A percentile compares a stretch with the other conserved stretches of the same genome.
Conservation (phyloP, 1,139 yeast genomes). For the Saccharomyces hybrid region DNA sequence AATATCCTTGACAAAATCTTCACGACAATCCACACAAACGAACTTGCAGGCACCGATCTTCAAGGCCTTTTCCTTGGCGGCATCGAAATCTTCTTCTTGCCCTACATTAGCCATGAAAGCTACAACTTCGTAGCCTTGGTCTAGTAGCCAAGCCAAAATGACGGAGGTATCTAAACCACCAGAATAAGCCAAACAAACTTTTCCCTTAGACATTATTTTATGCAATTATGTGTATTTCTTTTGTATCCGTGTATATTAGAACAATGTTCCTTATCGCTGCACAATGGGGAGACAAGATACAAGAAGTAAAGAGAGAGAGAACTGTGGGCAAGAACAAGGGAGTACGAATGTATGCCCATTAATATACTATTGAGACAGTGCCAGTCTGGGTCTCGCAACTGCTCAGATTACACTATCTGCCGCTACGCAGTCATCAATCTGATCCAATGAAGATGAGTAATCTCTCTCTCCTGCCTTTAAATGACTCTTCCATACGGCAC, state of each 20-base stretch:
- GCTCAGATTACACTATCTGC: not conserved
- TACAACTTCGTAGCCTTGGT: slow-evolving; percentile 94
- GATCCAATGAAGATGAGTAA: slow-evolving; percentile 1
- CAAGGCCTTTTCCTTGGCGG: slow-evolving; percentile 92
- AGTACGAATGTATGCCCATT: not conserved
- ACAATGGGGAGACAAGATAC: not conserved
- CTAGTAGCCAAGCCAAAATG: slow-evolving; percentile 95
- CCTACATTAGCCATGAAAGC: slow-evolving; percentile 98
- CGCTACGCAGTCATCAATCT: not conserved
- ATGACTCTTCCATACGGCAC: not conserved
- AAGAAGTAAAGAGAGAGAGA: not conserved
- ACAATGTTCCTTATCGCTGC: not conserved
- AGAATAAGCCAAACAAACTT: slow-evolving; percentile 97
- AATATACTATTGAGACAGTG: not conserved
- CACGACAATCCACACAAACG: slow-evolving; percentile 89
- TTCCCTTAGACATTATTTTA: slow-evolving; percentile 77
- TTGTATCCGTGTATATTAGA: not conserved
- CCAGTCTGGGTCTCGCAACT: not conserved
- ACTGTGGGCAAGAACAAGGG: not conserved
- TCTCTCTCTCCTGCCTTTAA: slow-evolving; percentile 1
- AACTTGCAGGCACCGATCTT: slow-evolving; percentile 96
- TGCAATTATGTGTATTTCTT: not conserved
- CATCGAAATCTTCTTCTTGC: slow-evolving; percentile 98
- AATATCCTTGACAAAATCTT: slow-evolving; percentile 88
- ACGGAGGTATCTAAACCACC: slow-evolving; percentile 99